A percentile compares a stretch with the other conserved stretches of the same genome.
These are phyloP conservation scores for Dillenia suffruticosa DNA, from an alignment of 164 flowering plant species.

Conservation along the genomic window DNA sequence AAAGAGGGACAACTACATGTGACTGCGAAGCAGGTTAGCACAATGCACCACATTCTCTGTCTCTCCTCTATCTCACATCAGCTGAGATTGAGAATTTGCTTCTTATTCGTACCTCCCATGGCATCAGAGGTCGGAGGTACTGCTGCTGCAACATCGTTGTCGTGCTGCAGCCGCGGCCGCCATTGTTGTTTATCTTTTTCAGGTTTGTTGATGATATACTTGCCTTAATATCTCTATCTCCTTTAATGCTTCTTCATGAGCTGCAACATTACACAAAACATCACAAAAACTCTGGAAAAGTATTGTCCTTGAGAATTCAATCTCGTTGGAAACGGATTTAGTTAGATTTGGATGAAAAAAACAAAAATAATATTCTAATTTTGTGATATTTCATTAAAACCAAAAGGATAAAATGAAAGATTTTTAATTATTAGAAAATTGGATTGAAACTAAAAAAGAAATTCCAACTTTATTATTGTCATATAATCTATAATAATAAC, in stretches of 20 bases:
- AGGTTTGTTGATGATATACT: slow-evolving; percentile 59
- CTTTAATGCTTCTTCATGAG: slow-evolving; percentile 80
- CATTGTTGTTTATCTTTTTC: slow-evolving; percentile 32
- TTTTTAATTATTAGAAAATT: too few species aligned
- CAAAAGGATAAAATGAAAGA: too few species aligned
- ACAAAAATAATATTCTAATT: not conserved
- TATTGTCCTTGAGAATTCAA: too few species aligned
- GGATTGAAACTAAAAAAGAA: too few species aligned
- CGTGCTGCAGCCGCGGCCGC: too few species aligned
- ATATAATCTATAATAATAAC: too few species aligned
- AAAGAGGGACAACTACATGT: slow-evolving; percentile 17
- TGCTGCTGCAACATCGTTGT: too few species aligned
- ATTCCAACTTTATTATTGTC: too few species aligned
- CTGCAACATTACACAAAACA: slow-evolving; percentile 26
- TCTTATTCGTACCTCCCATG: slow-evolving; percentile 18
- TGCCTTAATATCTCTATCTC: slow-evolving; percentile 79
- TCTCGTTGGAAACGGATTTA: too few species aligned
- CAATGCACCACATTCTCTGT: not conserved
- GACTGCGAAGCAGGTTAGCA: slow-evolving; percentile 5
- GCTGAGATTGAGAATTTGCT: slow-evolving; percentile 15
- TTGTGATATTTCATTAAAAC: too few species aligned
- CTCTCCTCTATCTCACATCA: slow-evolving; percentile 1
- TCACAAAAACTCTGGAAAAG: not conserved
- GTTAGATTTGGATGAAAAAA: too few species aligned
- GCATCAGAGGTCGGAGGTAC: slow-evolving; percentile 3